Percentiles rank a stretch among this genome's conserved stretches.
Conservation (phyloP, 768 basidiomycete species). For the Mycena kentingensis region DNA sequence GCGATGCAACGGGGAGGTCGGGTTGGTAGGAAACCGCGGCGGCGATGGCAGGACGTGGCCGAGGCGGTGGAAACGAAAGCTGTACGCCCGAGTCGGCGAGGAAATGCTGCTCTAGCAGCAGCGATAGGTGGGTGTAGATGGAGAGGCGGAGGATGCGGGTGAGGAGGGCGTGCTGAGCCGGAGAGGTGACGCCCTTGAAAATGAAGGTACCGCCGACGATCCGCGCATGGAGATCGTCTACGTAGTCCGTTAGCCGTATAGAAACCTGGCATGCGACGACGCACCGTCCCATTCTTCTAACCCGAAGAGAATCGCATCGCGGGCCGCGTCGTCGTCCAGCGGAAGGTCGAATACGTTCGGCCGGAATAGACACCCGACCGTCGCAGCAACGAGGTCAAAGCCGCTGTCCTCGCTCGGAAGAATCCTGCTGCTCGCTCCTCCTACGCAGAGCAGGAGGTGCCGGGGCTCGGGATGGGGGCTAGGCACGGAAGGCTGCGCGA, state of each 20-base stretch:
- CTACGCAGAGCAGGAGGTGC: slow-evolving; percentile 56
- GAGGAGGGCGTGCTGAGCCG: slow-evolving; percentile 45
- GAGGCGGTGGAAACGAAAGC: slow-evolving; percentile 43
- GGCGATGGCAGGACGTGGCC: slow-evolving; percentile 19
- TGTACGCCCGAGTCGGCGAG: slow-evolving; percentile 52
- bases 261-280: slow-evolving; percentile 19
- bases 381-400: slow-evolving; percentile 40
- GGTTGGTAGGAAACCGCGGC: slow-evolving; percentile 5
- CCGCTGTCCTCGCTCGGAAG: slow-evolving; percentile 40
- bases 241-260: background rate
- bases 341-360: slow-evolving; percentile 42
- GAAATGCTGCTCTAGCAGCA: slow-evolving; percentile 62
- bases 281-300: slow-evolving; percentile 53
- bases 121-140: slow-evolving; percentile 56
- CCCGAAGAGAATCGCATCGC: slow-evolving; percentile 47
- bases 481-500: slow-evolving; percentile 30
- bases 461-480: slow-evolving; percentile 30
- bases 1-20: slow-evolving; percentile 16
- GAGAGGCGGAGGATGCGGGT: slow-evolving; percentile 51
- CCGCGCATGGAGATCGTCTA: slow-evolving; percentile 29
- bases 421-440: slow-evolving; percentile 37
- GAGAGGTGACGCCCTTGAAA: slow-evolving; percentile 48
- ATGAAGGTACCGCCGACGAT: slow-evolving; percentile 67
- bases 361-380: slow-evolving; percentile 49
- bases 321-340: slow-evolving; percentile 31